These are phyloP conservation scores for Metschnikowia noctiluminum DNA, from an alignment of 805 yeast species.

Conservation along the genomic window DNA sequence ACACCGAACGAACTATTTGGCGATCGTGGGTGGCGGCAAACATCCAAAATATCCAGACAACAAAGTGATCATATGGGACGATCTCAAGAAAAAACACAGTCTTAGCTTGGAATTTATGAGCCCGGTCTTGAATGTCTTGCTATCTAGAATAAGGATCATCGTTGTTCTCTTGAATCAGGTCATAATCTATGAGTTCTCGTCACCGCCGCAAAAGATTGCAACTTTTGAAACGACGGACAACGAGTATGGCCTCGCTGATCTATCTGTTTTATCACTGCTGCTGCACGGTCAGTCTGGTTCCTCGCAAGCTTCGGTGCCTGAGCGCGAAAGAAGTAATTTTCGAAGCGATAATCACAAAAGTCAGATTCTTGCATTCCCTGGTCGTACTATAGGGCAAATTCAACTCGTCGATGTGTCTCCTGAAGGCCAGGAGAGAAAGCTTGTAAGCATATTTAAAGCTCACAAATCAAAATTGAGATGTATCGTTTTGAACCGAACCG, in stretches of 20 bases:
- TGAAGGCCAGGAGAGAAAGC: constrained; percentile 57
- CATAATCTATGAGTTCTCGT: constrained; percentile 72
- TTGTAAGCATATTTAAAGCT: constrained; percentile 70
- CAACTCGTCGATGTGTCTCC: constrained; percentile 75
- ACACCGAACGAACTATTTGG: constrained; percentile 86
- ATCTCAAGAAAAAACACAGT: constrained; percentile 70
- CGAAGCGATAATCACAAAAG: constrained; percentile 23
- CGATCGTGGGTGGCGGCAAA: constrained; percentile 85
- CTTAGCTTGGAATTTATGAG: constrained; percentile 71
- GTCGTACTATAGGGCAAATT: constrained; percentile 69
- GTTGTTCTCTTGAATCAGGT: constrained; percentile 68
- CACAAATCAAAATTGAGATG: constrained; percentile 67
- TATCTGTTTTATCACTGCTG: constrained; percentile 33
- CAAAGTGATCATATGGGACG: constrained; percentile 90
- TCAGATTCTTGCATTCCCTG: constrained; percentile 73
- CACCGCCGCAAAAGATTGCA: constrained; percentile 69
- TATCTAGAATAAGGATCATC: constrained; percentile 73
- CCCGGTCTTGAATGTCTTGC: constrained; percentile 67
- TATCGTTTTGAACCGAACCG: constrained; percentile 59
- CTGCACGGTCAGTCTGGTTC: constrained; percentile 7
- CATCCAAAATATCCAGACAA: constrained; percentile 75
- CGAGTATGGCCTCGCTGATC: constrained; percentile 60
- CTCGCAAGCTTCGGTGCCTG: constrained; percentile 10
- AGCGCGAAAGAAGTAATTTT: constrained; percentile 2
- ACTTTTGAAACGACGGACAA: constrained; percentile 65